Conservation (phyloP, 2,329 filamentous ascomycete species). For the Penicillium sp. region DNA sequence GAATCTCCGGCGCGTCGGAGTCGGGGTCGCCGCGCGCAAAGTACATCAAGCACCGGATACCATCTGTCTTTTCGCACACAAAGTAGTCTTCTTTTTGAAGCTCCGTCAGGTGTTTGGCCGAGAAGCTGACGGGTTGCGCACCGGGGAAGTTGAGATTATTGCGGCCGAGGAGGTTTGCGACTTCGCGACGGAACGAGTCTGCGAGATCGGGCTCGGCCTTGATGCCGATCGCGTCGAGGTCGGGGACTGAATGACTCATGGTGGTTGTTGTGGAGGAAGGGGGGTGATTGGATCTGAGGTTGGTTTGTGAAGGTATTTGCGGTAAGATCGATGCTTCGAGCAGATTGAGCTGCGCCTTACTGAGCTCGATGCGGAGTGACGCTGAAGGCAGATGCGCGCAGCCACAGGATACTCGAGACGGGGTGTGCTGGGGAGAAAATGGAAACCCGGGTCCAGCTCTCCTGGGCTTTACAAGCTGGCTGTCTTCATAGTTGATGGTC, state of each 20-base stretch:
- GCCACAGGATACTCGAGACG: neutral
- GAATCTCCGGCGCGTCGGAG: constrained; percentile 67
- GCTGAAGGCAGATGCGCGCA: constrained; percentile 4
- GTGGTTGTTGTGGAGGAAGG: neutral
- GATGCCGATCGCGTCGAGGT: constrained; percentile 55
- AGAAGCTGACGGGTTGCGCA: constrained; percentile 93
- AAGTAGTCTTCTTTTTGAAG: constrained; percentile 86
- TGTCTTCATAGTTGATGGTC: constrained; percentile 8
- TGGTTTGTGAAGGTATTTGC: neutral
- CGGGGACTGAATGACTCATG: constrained; percentile 45
- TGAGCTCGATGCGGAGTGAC: constrained; percentile 15
- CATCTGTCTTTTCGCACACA: constrained; percentile 97
- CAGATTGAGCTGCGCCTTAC: constrained; percentile 4
- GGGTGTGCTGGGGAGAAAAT: neutral
- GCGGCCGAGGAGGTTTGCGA: constrained; percentile 74
- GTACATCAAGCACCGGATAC: constrained; percentile 93
- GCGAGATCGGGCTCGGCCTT: constrained; percentile 66
- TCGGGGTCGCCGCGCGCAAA: constrained; percentile 60
- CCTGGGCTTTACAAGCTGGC: constrained; percentile 2
- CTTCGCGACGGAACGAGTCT: constrained; percentile 66
- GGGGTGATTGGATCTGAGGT: neutral
- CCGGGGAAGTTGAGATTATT: constrained; percentile 73
- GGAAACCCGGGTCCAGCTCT: neutral
- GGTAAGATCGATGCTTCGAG: constrained; percentile 3
- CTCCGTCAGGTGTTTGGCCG: constrained; percentile 77